Evolutionary conservation across 2,329 filamentous ascomycete species (phyloP), one percentile per base, ranked within the genome.

Genomic region (Seiridium cupressi): DNA sequence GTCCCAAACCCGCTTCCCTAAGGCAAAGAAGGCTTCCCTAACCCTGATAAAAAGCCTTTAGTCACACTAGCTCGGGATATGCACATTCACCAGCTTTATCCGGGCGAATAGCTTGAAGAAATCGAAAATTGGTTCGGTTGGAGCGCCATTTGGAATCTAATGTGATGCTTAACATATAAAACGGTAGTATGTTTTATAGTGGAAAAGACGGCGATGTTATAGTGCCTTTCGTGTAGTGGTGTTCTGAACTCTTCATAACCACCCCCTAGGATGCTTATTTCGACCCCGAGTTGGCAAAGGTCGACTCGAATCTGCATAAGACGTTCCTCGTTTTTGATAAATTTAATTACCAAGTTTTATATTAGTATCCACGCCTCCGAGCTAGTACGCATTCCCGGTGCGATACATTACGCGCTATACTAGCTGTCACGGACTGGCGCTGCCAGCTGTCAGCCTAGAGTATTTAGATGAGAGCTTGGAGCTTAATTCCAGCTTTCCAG

Each of bases 321-420:
- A 49, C 59, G 10, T 72, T 65, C 58, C 8, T 70, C 3, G 55
- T 51, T 2, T 72, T 69, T 46, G 69, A 71, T 47, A 66, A 70
- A 49, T 44, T 69, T 2, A 64, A 60, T 56, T 72, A 66, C 65
- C 58, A 72, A 62, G 60, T 69, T 51, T 60, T 72, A 4, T 72
- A 70, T 48, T 66, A 69, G 47, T 71, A 69, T 40, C 69, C 69
- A 0, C 38, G n/a, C n/a, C 61, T 68, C n/a, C 58, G 71, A 11
- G 59, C 56, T 35, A 4, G n/a, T 53, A 36, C 32, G 49, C 49
- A 6, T 31, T 34, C 9, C 38, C 49, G 10, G 49, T 53, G 32
- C 49, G 49, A n/a, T 53, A 36, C 49, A 53, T 53, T 36, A 53
- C 49, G 18, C 32, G 8, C 6, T 31, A 53, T 34, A 53, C 49